A percentile compares a stretch with the other conserved stretches of the same genome.
phyloP scores from a whole-genome alignment of 495 filamentous ascomycete genomes.

The Penicillium coprophilum region DNA sequence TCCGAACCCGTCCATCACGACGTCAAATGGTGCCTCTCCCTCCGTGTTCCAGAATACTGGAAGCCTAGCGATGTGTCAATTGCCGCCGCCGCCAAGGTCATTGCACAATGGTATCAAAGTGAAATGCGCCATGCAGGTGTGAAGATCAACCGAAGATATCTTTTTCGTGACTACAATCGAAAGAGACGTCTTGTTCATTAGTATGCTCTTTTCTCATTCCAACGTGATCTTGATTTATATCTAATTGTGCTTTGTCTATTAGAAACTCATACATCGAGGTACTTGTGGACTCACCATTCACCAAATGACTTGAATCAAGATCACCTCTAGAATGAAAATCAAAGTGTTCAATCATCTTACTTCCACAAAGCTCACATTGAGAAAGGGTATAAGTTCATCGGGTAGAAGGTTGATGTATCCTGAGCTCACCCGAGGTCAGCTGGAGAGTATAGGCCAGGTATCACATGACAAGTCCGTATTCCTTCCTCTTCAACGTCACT shows the following conservation, averaged over 20 bases:
- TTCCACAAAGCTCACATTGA: no score
- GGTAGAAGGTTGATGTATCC: no score
- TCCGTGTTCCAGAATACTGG: background rate
- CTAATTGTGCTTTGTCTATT: background rate
- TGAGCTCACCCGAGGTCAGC: no score
- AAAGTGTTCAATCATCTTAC: no score
- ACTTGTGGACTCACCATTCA: background rate
- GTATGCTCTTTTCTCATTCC: background rate
- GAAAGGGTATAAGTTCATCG: no score
- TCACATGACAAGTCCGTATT: background rate
- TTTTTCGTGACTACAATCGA: background rate
- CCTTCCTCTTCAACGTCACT: background rate
- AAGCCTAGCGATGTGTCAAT: background rate
- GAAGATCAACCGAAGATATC: background rate
- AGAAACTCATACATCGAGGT: background rate
- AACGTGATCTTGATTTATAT: background rate
- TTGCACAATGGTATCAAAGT: background rate
- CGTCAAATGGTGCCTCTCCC: background rate
- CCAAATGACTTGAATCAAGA: no score
- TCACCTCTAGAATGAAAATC: no score
- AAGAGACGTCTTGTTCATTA: background rate
- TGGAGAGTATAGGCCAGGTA: no score
- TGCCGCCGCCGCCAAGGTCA: background rate
- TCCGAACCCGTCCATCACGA: constrained; percentile 8
- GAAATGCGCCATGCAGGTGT: constrained; percentile 1